Evolutionary conservation across 345 rosid genomes (phyloP).

Genomic region (Salix purpurea): DNA sequence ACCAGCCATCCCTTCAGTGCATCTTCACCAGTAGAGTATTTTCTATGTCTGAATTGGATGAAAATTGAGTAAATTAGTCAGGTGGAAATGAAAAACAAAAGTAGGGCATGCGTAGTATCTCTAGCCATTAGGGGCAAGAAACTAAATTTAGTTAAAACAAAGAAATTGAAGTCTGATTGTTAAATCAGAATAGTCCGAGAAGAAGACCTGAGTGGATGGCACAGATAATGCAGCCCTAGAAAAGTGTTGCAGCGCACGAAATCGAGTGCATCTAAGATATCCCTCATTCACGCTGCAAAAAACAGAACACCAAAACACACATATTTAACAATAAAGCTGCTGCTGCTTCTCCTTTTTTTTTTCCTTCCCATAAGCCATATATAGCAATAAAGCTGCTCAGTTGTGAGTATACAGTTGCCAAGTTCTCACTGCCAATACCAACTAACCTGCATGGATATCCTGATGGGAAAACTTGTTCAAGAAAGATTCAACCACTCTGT

Average conservation of each 20-base stretch:
- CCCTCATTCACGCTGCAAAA: constrained; percentile 82
- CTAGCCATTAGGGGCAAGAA: background rate
- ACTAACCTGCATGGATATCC: constrained; percentile 87
- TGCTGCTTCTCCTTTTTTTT: too few species aligned
- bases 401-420: background rate
- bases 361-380: background rate
- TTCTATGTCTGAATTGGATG: constrained; percentile 53
- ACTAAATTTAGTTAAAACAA: background rate
- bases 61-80: constrained; percentile 13
- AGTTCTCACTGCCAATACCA: background rate
- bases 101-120: background rate
- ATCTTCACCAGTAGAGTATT: constrained; percentile 80
- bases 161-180: background rate
- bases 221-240: constrained; percentile 83
- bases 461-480: constrained; percentile 81
- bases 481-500: constrained; percentile 65
- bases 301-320: background rate
- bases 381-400: background rate
- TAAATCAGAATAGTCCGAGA: background rate
- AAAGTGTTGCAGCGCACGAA: constrained; percentile 82
- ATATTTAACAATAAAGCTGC: too few species aligned
- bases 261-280: constrained; percentile 83
- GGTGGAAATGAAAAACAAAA: constrained; percentile 10
- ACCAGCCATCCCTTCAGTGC: constrained; percentile 95
- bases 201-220: constrained; percentile 85